phyloP scores from a whole-genome alignment of 768 basidiomycete genomes.

The Podaxis mareebaensis region DNA sequence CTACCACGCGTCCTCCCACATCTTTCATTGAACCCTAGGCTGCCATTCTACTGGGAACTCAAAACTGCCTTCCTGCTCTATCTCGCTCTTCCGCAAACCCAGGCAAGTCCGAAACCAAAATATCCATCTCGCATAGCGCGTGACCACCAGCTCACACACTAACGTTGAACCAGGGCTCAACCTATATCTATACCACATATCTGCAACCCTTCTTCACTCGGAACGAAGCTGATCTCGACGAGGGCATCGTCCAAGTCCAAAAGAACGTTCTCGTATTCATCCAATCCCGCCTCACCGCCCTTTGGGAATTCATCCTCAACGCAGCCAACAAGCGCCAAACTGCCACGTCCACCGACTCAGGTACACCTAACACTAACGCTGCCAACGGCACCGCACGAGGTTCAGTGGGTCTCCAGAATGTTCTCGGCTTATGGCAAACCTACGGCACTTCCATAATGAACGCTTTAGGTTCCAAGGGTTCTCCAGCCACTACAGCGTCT shows the following conservation, averaged over 20 bases:
- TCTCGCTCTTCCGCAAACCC: conserved; percentile 67
- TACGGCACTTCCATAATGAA: conserved; percentile 41
- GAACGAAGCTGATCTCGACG: conserved; percentile 64
- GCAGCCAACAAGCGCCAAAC: conserved; percentile 41
- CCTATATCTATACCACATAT: conserved; percentile 60
- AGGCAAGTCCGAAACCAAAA: conserved; percentile 40
- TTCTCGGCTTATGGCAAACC: conserved; percentile 37
- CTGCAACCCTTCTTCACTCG: conserved; percentile 59
- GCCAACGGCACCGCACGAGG: neutral
- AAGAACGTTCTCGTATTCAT: conserved; percentile 54
- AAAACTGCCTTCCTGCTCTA: conserved; percentile 71
- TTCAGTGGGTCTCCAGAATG: conserved; percentile 1
- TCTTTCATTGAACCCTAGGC: conserved; percentile 39
- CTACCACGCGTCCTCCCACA: conserved; percentile 18
- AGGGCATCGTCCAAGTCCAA: conserved; percentile 55
- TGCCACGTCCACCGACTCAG: conserved; percentile 6
- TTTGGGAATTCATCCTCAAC: conserved; percentile 50
- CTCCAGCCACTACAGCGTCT: conserved; percentile 12
- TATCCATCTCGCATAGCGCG: neutral
- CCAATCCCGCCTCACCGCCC: conserved; percentile 46
- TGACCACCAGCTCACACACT: conserved; percentile 15
- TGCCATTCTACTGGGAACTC: conserved; percentile 77
- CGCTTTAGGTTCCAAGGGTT: conserved; percentile 5
- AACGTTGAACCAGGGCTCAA: conserved; percentile 53
- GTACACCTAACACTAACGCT: neutral